Evolutionary conservation across 1,139 yeast genomes (phyloP).

Genomic region (Sugiyamaella grinbergsii): DNA sequence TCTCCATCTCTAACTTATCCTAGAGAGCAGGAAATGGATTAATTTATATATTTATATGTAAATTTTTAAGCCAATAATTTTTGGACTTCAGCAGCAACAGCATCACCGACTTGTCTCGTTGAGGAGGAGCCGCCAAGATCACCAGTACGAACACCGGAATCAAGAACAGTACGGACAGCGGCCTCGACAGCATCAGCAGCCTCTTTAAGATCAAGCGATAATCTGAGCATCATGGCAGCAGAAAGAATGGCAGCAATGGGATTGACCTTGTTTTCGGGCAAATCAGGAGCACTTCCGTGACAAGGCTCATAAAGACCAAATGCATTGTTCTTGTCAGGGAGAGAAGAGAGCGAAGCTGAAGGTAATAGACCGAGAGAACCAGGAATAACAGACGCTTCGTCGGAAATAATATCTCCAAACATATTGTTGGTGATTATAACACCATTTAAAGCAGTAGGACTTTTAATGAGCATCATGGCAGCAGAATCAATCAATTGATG

Average conservation of each 20-base stretch:
- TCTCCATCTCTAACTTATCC: neutral
- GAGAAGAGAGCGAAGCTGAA: conserved; percentile 91
- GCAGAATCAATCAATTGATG: conserved; percentile 98
- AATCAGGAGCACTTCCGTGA: conserved; percentile 98
- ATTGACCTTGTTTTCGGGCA: conserved; percentile 82
- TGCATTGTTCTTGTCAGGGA: conserved; percentile 91
- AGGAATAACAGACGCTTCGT: conserved; percentile 96
- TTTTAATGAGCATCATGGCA: conserved; percentile 93
- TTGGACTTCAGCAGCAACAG: conserved; percentile 72
- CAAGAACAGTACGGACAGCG: conserved; percentile 83
- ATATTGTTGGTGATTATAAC: conserved; percentile 88
- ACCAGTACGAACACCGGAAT: conserved; percentile 82
- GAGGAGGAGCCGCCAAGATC: conserved; percentile 81
- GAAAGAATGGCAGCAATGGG: conserved; percentile 87
- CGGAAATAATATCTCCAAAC: conserved; percentile 98
- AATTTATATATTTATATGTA: neutral
- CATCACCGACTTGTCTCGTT: conserved; percentile 92
- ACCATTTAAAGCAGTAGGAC: conserved; percentile 89
- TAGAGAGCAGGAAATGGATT: neutral
- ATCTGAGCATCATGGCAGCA: conserved; percentile 94
- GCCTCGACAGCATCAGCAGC: conserved; percentile 89
- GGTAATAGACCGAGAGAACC: conserved; percentile 96
- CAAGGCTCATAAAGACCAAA: conserved; percentile 98
- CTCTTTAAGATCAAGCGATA: conserved; percentile 74
- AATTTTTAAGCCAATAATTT: conserved; percentile 48